Evolutionary conservation across 192 early-diverging fungal species (phyloP).

Genomic region (Borealophlyctis nickersoniae): DNA sequence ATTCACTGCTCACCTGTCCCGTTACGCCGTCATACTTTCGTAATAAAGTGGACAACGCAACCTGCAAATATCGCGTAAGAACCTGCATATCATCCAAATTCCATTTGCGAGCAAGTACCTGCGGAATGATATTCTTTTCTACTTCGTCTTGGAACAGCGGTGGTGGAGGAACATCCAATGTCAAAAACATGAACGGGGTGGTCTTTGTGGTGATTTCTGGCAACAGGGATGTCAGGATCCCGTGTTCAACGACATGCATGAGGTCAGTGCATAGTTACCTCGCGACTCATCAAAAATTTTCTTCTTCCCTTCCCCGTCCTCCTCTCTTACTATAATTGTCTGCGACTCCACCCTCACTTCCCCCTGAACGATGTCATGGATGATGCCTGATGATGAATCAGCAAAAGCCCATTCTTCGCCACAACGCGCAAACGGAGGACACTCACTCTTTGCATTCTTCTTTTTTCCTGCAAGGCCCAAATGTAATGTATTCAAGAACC

Average conservation of each 20-base stretch:
- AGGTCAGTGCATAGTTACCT: too few species aligned
- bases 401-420: background rate
- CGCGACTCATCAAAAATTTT: constrained; percentile 27
- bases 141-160: constrained; percentile 87
- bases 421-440: background rate
- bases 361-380: constrained; percentile 85
- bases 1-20: constrained; percentile 43
- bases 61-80: constrained; percentile 30
- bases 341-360: constrained; percentile 74
- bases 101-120: constrained; percentile 40
- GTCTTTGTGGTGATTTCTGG: constrained; percentile 52
- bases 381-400: constrained; percentile 37
- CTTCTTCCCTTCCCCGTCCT: constrained; percentile 13
- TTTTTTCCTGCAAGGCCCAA: constrained; percentile 75
- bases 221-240: too few species aligned
- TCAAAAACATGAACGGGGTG: constrained; percentile 81
- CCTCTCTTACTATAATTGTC: constrained; percentile 37
- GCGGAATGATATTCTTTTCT: constrained; percentile 87
- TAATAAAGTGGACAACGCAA: constrained; percentile 76
- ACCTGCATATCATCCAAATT: background rate
- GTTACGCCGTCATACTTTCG: constrained; percentile 81
- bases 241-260: too few species aligned
- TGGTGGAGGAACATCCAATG: constrained; percentile 84
- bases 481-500: constrained; percentile 92
- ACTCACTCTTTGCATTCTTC: constrained; percentile 62